These are phyloP conservation scores for Coriolopsis trogii DNA, from an alignment of 1,284 basidiomycete species.

Conservation along the genomic window DNA sequence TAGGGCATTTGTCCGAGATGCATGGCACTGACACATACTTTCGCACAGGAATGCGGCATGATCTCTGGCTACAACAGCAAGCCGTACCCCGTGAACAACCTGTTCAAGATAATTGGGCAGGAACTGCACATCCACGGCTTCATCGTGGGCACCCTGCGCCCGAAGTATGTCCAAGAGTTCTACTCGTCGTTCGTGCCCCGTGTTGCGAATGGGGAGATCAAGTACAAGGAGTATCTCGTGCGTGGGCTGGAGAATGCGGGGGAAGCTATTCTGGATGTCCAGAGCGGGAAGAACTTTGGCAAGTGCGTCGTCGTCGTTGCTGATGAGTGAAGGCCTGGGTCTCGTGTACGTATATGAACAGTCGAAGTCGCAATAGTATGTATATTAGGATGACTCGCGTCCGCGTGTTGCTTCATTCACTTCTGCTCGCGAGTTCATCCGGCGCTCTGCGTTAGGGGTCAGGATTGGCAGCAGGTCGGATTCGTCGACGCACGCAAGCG, in stretches of 20 bases:
- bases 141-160: constrained; percentile 45
- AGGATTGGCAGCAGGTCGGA: neutral
- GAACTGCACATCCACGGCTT: constrained; percentile 64
- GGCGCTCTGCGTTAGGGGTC: neutral
- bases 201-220: constrained; percentile 59
- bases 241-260: constrained; percentile 57
- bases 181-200: constrained; percentile 54
- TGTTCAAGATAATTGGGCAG: constrained; percentile 47
- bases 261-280: constrained; percentile 53
- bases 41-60: constrained; percentile 28
- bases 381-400: too few species aligned
- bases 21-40: neutral
- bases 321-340: constrained; percentile 34
- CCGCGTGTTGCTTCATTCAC: constrained; percentile 1
- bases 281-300: constrained; percentile 58
- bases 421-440: neutral
- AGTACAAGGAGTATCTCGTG: constrained; percentile 57
- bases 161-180: constrained; percentile 46
- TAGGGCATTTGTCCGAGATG: neutral
- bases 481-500: neutral
- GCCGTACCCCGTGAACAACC: constrained; percentile 33
- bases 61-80: constrained; percentile 36
- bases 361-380: too few species aligned
- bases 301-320: constrained; percentile 59
- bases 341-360: too few species aligned